Evolutionary conservation across 768 basidiomycete genomes (phyloP).

Genomic region (Basidioascus undulatus): DNA sequence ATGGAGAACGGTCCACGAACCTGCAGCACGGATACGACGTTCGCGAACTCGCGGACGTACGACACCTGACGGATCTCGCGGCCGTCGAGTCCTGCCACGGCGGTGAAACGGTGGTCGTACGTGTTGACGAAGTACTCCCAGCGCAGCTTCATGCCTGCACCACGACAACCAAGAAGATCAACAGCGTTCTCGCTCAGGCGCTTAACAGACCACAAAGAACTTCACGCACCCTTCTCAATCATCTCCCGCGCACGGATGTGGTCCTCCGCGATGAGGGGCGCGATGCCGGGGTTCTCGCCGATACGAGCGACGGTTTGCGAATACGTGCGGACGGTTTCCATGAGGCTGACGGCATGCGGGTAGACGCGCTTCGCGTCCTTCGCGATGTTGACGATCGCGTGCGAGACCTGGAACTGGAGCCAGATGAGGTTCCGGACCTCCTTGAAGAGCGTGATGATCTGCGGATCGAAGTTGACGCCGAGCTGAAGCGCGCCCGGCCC

Average conservation of each 20-base stretch:
- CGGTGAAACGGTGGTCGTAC: conserved; percentile 45
- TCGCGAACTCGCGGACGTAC: conserved; percentile 87
- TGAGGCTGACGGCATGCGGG: conserved; percentile 81
- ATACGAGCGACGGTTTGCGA: conserved; percentile 83
- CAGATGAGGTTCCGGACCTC: conserved; percentile 87
- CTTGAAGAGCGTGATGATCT: conserved; percentile 96
- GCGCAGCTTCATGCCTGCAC: conserved; percentile 66
- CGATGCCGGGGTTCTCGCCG: conserved; percentile 70
- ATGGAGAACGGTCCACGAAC: conserved; percentile 20
- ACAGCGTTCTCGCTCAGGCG: background rate
- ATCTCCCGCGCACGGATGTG: conserved; percentile 79
- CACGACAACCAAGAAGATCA: too few relatives aligned
- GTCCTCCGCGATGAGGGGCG: conserved; percentile 84
- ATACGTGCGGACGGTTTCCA: conserved; percentile 98
- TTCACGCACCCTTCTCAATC: conserved; percentile 51
- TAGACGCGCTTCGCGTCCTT: conserved; percentile 98
- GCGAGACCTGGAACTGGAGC: conserved; percentile 87
- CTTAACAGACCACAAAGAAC: background rate
- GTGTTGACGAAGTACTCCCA: conserved; percentile 96
- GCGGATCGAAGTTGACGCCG: conserved; percentile 91
- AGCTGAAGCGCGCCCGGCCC: conserved; percentile 55
- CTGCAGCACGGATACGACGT: conserved; percentile 73
- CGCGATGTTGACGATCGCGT: conserved; percentile 83
- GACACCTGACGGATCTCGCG: conserved; percentile 72
- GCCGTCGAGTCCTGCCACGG: conserved; percentile 32